Conservation (phyloP, 2,329 filamentous ascomycete genomes). For the Xylariales sp. region DNA sequence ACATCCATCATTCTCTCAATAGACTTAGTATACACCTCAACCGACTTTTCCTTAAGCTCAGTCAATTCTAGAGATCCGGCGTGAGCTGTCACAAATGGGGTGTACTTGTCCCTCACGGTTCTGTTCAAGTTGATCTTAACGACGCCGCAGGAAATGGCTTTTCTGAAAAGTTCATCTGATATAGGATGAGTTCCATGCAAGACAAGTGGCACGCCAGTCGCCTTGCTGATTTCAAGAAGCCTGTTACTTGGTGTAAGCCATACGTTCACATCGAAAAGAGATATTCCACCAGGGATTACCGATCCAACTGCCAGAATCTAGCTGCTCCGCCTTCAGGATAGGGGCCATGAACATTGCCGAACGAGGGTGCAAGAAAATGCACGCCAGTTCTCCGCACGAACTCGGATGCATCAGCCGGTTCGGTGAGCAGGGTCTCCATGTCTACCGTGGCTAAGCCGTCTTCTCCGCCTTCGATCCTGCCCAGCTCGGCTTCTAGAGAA, state of each 20-base stretch:
- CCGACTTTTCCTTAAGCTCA: conserved; percentile 6
- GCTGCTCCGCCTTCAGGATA: conserved; percentile 52
- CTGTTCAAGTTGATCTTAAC: conserved; percentile 21
- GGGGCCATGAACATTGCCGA: conserved; percentile 60
- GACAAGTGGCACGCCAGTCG: conserved; percentile 4
- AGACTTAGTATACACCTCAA: conserved; percentile 1
- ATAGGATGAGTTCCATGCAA: conserved; percentile 19
- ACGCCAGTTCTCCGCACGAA: conserved; percentile 55
- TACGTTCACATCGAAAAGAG: neutral
- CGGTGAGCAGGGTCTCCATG: conserved; percentile 54
- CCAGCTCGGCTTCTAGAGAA: conserved; percentile 60
- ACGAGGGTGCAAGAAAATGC: conserved; percentile 58
- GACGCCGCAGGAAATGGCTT: conserved; percentile 14
- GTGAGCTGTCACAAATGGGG: conserved; percentile 13
- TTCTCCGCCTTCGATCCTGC: conserved; percentile 59
- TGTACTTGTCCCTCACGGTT: conserved; percentile 21
- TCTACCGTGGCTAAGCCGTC: conserved; percentile 57
- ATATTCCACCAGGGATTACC: neutral
- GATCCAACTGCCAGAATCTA: conserved; percentile 31
- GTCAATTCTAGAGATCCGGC: conserved; percentile 10
- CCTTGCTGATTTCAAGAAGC: neutral
- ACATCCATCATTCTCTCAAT: conserved; percentile 4
- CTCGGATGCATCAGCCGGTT: conserved; percentile 52
- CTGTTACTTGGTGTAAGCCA: neutral
- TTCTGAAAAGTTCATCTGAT: conserved; percentile 15